A percentile compares a stretch with the other conserved stretches of the same genome.
Evolutionary conservation across 305 asterid genomes (phyloP).

Genomic region (Rubia balearica): DNA sequence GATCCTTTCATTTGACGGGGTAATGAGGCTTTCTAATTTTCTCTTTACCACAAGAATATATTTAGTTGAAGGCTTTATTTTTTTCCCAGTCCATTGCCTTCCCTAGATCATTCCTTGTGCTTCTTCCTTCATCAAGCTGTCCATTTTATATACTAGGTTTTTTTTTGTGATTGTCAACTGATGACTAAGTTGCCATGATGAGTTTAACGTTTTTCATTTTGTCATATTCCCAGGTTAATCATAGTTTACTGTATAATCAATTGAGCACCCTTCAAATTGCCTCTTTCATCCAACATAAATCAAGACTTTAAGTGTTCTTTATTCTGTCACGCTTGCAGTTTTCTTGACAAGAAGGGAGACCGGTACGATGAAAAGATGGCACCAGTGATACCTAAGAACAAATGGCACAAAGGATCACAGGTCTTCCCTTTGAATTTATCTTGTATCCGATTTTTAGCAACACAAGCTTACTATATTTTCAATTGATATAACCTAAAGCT

Average conservation of each 20-base stretch:
- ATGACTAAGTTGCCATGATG: slow-evolving; percentile 1
- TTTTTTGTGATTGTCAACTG: neutral
- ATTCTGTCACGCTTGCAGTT: slow-evolving; percentile 37
- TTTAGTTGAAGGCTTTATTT: neutral
- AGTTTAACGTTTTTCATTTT: slow-evolving; percentile 1
- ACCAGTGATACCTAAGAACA: slow-evolving; percentile 65
- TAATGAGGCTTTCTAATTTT: slow-evolving; percentile 17
- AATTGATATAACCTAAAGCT: neutral
- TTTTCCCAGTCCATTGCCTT: neutral
- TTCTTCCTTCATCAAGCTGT: neutral
- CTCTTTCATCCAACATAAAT: neutral
- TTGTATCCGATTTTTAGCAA: neutral
- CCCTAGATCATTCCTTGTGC: neutral
- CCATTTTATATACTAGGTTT: neutral
- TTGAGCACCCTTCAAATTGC: neutral
- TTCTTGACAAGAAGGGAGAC: slow-evolving; percentile 63
- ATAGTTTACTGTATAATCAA: neutral
- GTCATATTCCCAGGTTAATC: slow-evolving; percentile 27
- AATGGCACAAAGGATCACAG: slow-evolving; percentile 99
- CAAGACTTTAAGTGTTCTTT: neutral
- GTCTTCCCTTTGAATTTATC: slow-evolving; percentile 28
- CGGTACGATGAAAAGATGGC: slow-evolving; percentile 93
- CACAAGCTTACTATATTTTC: slow-evolving; percentile 7
- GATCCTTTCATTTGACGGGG: slow-evolving; percentile 85
- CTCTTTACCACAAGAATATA: neutral